Conservation (phyloP, 768 basidiomycete species). For the Cyclocybe cylindracea region DNA sequence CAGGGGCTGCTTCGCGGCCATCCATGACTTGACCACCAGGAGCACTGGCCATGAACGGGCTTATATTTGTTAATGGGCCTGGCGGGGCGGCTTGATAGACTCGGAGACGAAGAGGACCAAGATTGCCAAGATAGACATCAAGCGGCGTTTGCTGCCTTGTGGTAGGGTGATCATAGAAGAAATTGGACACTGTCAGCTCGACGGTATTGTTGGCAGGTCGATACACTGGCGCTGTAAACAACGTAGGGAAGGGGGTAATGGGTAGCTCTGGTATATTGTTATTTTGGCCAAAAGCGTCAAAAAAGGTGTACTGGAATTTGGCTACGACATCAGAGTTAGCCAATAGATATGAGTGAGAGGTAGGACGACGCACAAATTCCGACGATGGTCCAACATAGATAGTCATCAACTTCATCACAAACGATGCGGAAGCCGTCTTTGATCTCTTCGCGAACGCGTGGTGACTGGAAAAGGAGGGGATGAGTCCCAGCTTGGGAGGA, state of each 20-base stretch:
- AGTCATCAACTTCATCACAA: constrained; percentile 92
- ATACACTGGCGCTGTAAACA: constrained; percentile 80
- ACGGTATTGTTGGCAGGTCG: constrained; percentile 71
- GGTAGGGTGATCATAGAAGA: constrained; percentile 78
- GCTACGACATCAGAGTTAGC: constrained; percentile 45
- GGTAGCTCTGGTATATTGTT: constrained; percentile 74
- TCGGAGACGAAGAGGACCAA: constrained; percentile 81
- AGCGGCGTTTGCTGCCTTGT: constrained; percentile 67
- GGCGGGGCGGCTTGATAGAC: constrained; percentile 75
- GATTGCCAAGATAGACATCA: constrained; percentile 86
- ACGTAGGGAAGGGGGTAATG: constrained; percentile 88
- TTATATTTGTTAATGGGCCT: constrained; percentile 64
- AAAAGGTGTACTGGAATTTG: constrained; percentile 94
- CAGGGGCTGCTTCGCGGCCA: constrained; percentile 24
- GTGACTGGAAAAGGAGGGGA: constrained; percentile 75
- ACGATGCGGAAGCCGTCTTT: constrained; percentile 76
- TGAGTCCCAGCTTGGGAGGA: constrained; percentile 80
- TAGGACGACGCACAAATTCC: constrained; percentile 74
- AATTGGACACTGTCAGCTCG: constrained; percentile 85
- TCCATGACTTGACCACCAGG: constrained; percentile 37
- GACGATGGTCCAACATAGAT: constrained; percentile 94
- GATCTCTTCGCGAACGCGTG: constrained; percentile 79
- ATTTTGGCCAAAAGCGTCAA: constrained; percentile 84
- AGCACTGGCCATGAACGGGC: constrained; percentile 55
- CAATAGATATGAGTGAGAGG: background rate